Evolutionary conservation across 306 rosid genomes (phyloP).

Genomic region (Bauhinia variegata): DNA sequence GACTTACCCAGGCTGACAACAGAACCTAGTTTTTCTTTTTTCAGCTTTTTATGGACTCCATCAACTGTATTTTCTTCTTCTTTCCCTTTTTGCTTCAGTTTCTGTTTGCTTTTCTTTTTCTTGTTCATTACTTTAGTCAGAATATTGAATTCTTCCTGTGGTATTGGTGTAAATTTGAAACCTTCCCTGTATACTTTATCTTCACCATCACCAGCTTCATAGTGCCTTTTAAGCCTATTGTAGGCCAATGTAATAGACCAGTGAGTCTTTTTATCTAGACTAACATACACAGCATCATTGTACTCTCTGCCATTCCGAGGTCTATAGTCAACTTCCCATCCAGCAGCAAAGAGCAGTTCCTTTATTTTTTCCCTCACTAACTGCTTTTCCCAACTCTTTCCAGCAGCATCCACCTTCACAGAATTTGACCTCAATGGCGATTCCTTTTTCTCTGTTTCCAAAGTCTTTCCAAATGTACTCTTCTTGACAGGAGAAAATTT

Average conservation of each 20-base stretch:
- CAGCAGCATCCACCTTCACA: slow-evolving; percentile 10
- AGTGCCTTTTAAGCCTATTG: slow-evolving; percentile 58
- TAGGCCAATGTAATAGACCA: slow-evolving; percentile 97
- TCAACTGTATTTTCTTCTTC: slow-evolving; percentile 41
- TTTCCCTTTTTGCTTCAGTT: slow-evolving; percentile 24
- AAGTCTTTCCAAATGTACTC: slow-evolving; percentile 27
- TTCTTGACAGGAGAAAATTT: slow-evolving; percentile 38
- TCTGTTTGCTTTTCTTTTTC: slow-evolving; percentile 33
- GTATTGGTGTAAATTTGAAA: slow-evolving; percentile 69
- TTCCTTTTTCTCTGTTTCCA: slow-evolving; percentile 43
- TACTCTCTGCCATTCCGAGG: slow-evolving; percentile 63
- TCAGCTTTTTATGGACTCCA: slow-evolving; percentile 43
- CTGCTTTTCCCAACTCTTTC: slow-evolving; percentile 40
- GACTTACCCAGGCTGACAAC: slow-evolving; percentile 42
- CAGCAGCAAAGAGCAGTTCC: slow-evolving; percentile 67
- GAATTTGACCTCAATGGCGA: slow-evolving; percentile 31
- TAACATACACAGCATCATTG: slow-evolving; percentile 82
- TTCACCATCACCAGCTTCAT: slow-evolving; percentile 70
- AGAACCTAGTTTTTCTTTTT: slow-evolving; percentile 46
- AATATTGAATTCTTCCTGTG: slow-evolving; percentile 59
- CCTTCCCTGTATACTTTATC: slow-evolving; percentile 55
- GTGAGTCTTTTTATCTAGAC: slow-evolving; percentile 76
- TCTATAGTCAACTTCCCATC: slow-evolving; percentile 85
- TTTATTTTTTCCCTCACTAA: slow-evolving; percentile 70
- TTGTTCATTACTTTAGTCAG: slow-evolving; percentile 56